Evolutionary conservation across 192 early-diverging fungal genomes (phyloP).

Genomic region (Gonapodya prolifera): DNA sequence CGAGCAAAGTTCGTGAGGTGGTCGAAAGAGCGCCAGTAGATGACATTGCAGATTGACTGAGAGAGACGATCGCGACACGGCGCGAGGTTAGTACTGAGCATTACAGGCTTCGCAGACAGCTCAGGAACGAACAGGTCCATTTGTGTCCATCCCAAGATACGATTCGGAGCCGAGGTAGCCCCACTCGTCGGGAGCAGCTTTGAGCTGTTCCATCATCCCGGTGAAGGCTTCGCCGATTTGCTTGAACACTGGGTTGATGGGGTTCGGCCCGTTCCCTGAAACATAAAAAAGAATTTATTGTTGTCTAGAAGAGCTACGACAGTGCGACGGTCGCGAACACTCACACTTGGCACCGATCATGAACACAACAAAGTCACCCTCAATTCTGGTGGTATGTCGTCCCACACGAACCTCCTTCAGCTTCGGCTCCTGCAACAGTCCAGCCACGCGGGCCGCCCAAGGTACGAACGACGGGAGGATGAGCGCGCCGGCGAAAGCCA

Average conservation of each 20-base stretch:
- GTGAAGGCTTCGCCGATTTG: not conserved
- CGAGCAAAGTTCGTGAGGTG: conserved; percentile 4
- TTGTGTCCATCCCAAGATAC: not conserved
- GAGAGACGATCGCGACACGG: not conserved
- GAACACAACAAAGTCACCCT: not conserved
- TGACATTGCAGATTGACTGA: not conserved
- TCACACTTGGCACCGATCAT: not conserved
- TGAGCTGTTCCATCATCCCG: not conserved
- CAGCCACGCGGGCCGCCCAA: not conserved
- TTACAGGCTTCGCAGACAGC: not conserved
- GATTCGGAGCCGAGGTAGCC: not conserved
- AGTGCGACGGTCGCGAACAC: no score
- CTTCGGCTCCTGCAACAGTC: not conserved
- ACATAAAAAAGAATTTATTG: no score
- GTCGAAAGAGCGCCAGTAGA: conserved; percentile 2
- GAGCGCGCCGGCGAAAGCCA: not conserved
- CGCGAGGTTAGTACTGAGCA: not conserved
- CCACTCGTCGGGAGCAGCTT: not conserved
- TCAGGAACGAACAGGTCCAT: not conserved
- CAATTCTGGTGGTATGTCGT: not conserved
- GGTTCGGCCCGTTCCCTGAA: not conserved
- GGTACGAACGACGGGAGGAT: not conserved
- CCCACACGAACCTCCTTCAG: not conserved
- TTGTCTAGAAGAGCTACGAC: no score
- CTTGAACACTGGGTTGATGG: not conserved